Evolutionary conservation across 1,284 basidiomycete species (phyloP).

Genomic region (Austroboletus rostrupii): DNA sequence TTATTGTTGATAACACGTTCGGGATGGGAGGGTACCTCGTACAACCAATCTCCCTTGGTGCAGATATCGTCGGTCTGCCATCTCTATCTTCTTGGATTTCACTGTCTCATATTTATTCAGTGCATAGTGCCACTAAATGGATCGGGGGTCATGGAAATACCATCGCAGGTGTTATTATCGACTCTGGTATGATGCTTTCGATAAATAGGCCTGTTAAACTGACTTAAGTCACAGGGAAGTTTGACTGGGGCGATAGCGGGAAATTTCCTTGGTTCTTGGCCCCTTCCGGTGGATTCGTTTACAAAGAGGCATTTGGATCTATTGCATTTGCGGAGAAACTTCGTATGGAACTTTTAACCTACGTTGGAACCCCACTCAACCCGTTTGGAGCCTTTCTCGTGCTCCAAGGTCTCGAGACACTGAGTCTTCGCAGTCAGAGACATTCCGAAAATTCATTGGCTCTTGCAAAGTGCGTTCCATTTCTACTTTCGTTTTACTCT

Average conservation of each 20-base stretch:
- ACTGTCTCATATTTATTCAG: conserved; percentile 28
- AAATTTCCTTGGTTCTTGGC: conserved; percentile 82
- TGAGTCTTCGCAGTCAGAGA: conserved; percentile 73
- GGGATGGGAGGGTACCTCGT: conserved; percentile 67
- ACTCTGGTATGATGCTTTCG: conserved; percentile 47
- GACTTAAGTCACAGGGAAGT: conserved; percentile 52
- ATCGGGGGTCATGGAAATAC: conserved; percentile 89
- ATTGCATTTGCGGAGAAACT: conserved; percentile 73
- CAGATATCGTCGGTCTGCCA: conserved; percentile 68
- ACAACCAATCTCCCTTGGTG: conserved; percentile 75
- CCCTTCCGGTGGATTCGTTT: conserved; percentile 74
- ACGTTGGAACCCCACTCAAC: conserved; percentile 73
- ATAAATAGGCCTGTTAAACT: not conserved
- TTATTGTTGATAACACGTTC: conserved; percentile 90
- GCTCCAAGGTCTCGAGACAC: conserved; percentile 83
- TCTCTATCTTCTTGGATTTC: not conserved
- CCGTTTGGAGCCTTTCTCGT: conserved; percentile 82
- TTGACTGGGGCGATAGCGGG: conserved; percentile 77
- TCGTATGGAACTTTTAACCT: conserved; percentile 72
- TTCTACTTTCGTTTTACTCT: not conserved
- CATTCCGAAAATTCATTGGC: conserved; percentile 75
- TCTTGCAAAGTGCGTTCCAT: conserved; percentile 53
- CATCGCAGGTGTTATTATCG: conserved; percentile 80
- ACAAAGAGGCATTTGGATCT: conserved; percentile 72
- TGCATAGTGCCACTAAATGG: conserved; percentile 90